Percentiles rank a stretch among this genome's conserved stretches.
Conservation (phyloP, 306 rosid species). For the Styphnolobium japonicum region DNA sequence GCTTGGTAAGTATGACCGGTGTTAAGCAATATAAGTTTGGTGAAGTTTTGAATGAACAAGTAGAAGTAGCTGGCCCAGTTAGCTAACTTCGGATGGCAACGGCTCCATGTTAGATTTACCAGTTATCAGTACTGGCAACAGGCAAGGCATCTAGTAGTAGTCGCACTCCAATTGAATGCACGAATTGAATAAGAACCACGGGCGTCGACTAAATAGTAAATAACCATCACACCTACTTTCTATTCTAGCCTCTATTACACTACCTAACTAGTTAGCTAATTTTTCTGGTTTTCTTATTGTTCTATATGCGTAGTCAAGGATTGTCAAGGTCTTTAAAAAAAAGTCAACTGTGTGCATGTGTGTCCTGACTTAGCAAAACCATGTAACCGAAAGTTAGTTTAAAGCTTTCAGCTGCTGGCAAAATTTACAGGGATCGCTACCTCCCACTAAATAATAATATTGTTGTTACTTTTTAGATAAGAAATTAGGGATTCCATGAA, state of each 20-base stretch:
- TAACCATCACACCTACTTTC: constrained; percentile 18
- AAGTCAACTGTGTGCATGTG: background rate
- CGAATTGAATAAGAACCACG: background rate
- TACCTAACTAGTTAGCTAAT: background rate
- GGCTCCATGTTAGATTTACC: background rate
- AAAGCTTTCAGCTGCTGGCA: background rate
- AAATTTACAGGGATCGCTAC: background rate
- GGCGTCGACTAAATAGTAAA: background rate
- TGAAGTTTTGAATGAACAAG: constrained; percentile 19
- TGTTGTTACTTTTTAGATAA: background rate
- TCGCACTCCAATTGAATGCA: constrained; percentile 13
- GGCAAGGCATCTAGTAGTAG: background rate
- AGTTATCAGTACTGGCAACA: background rate
- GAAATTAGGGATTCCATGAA: background rate
- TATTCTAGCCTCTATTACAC: background rate
- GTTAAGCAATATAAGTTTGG: background rate
- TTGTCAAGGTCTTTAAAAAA: background rate
- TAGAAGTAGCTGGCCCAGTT: background rate
- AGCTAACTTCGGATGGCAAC: background rate
- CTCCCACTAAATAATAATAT: background rate
- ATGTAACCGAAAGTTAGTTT: background rate
- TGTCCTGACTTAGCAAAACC: background rate
- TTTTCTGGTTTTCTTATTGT: background rate
- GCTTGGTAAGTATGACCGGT: background rate
- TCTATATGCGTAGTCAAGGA: background rate